Percentiles rank a stretch among this genome's conserved stretches.
These are phyloP conservation scores for Themeda triandra DNA, from an alignment of 176 grass and related monocot species.

Conservation along the genomic window DNA sequence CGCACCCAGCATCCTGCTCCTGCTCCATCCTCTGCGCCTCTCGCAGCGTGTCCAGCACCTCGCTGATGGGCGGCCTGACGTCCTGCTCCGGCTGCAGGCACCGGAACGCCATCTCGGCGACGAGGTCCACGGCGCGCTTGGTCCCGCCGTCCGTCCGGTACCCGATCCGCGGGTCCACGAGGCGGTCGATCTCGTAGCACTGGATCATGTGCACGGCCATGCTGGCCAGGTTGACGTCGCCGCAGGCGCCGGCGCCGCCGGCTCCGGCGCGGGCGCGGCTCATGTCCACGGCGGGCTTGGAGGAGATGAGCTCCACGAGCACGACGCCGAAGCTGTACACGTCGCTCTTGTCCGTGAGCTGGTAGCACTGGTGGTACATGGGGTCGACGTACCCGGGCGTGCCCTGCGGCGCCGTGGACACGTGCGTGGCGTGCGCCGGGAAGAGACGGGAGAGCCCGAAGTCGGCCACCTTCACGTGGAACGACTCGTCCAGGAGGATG, in stretches of 20 bases:
- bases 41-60: constrained; percentile 35
- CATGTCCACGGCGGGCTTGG: constrained; percentile 49
- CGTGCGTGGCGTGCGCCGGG: constrained; percentile 40
- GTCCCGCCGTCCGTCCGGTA: constrained; percentile 22
- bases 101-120: constrained; percentile 48
- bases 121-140: constrained; percentile 21
- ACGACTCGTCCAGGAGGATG: constrained; percentile 48
- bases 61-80: constrained; percentile 34
- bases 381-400: constrained; percentile 67
- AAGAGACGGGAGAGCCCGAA: constrained; percentile 61
- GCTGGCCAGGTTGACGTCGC: constrained; percentile 44
- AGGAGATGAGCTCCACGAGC: constrained; percentile 54
- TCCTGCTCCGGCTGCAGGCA: constrained; percentile 57
- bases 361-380: constrained; percentile 46
- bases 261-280: neutral
- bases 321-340: constrained; percentile 79
- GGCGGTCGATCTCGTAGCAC: constrained; percentile 17
- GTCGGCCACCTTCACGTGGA: constrained; percentile 69
- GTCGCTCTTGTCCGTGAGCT: constrained; percentile 74
- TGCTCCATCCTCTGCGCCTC: constrained; percentile 10
- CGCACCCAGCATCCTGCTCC: neutral
- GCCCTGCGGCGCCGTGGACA: constrained; percentile 68
- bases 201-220: constrained; percentile 53
- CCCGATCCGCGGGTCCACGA: constrained; percentile 35
- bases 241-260: neutral